Conservation (phyloP, 1,284 basidiomycete species). For the Naganishia albida region DNA sequence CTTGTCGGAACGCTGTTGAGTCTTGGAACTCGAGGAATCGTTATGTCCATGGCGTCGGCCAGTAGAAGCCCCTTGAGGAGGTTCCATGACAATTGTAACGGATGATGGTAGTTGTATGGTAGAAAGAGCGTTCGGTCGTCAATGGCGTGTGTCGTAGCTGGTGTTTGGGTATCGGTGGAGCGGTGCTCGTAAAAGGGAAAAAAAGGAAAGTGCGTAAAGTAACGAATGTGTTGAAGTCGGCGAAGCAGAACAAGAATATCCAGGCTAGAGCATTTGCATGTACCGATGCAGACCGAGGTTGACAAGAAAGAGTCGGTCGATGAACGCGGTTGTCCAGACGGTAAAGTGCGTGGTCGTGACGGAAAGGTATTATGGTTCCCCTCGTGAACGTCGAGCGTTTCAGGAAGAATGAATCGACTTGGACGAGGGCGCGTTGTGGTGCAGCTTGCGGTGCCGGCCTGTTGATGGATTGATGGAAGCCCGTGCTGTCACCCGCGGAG, state of each 20-base stretch:
- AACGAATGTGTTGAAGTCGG: constrained; percentile 21
- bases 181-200: constrained; percentile 2
- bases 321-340: neutral
- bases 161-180: constrained; percentile 14
- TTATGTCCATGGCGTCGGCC: constrained; percentile 16
- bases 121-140: neutral
- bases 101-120: neutral
- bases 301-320: neutral
- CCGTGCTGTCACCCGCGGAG: neutral
- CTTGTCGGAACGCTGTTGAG: constrained; percentile 17
- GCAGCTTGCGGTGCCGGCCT: no score
- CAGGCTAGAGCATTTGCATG: constrained; percentile 2
- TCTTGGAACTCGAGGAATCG: constrained; percentile 14
- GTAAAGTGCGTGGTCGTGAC: constrained; percentile 3
- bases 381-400: constrained; percentile 3
- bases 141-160: neutral
- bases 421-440: neutral
- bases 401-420: constrained; percentile 1
- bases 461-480: constrained; percentile 12
- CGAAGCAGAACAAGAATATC: neutral
- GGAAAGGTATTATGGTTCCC: neutral
- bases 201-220: constrained; percentile 17
- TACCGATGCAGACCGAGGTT: neutral
- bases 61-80: constrained; percentile 15
- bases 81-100: constrained; percentile 10